Percentiles rank a stretch among this genome's conserved stretches.
Conservation (phyloP, 805 yeast genomes). For the Saturnispora zaruensis region DNA sequence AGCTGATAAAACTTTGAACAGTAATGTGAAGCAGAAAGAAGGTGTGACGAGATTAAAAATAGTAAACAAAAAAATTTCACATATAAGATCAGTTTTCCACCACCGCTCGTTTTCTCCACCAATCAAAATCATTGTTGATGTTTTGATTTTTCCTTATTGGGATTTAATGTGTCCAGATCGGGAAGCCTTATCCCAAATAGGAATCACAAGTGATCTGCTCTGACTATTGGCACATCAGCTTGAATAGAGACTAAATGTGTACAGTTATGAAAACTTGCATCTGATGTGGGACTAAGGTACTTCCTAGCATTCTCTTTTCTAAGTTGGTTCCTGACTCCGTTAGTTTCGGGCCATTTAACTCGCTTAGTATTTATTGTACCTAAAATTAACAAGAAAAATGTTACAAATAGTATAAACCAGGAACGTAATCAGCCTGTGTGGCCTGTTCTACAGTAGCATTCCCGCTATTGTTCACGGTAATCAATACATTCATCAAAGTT, state of each 20-base stretch:
- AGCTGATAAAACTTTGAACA: not conserved
- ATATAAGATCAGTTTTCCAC: not conserved
- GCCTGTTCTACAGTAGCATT: not conserved
- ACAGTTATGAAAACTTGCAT: too few species aligned
- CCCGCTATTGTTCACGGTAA: not conserved
- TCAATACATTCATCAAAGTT: not conserved
- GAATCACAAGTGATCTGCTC: not conserved
- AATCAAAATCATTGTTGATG: slow-evolving; percentile 1
- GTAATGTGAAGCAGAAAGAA: not conserved
- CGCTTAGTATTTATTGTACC: not conserved
- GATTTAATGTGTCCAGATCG: not conserved
- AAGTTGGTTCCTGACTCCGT: not conserved
- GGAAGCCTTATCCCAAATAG: not conserved
- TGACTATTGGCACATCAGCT: not conserved
- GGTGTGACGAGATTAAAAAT: slow-evolving; percentile 1
- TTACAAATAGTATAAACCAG: not conserved
- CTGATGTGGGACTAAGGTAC: not conserved
- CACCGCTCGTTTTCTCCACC: not conserved
- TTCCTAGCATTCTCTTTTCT: not conserved
- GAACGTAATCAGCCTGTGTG: not conserved
- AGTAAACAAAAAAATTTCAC: not conserved
- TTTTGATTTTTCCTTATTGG: slow-evolving; percentile 5
- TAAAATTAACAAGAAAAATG: not conserved
- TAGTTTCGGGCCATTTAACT: not conserved
- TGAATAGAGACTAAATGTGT: not conserved